These are phyloP conservation scores for Aspergillus ostianus DNA, from an alignment of 495 filamentous ascomycete genomes.

Conservation along the genomic window DNA sequence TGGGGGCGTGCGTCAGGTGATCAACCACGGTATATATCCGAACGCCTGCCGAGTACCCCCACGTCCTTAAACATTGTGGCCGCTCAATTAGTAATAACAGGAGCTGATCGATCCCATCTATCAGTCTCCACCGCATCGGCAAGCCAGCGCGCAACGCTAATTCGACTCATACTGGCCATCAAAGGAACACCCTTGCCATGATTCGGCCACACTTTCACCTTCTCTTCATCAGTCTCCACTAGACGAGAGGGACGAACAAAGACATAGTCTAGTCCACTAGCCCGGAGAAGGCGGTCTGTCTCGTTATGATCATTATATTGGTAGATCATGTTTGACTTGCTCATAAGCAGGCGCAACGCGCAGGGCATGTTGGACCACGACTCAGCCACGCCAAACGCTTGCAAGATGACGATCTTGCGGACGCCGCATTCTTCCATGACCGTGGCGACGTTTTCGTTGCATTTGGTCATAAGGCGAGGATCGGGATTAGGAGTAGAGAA, in stretches of 20 bases:
- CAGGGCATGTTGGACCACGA: slow-evolving; percentile 47
- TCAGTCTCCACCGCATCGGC: slow-evolving; percentile 20
- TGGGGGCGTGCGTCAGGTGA: too few relatives aligned
- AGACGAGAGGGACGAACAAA: slow-evolving; percentile 41
- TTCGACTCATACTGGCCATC: slow-evolving; percentile 27
- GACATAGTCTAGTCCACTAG: slow-evolving; percentile 40
- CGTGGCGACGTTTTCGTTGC: slow-evolving; percentile 39
- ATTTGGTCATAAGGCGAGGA: slow-evolving; percentile 45
- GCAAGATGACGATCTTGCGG: slow-evolving; percentile 41
- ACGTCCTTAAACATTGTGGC: too few relatives aligned
- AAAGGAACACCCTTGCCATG: slow-evolving; percentile 28
- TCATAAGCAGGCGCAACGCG: slow-evolving; percentile 37
- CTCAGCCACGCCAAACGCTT: slow-evolving; percentile 45
- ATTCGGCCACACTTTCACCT: slow-evolving; percentile 26
- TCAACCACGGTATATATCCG: too few relatives aligned
- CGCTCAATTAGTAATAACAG: slow-evolving; percentile 30
- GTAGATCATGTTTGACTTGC: slow-evolving; percentile 45
- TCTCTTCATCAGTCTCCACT: slow-evolving; percentile 23
- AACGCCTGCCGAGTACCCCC: too few relatives aligned
- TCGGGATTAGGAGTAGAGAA: slow-evolving; percentile 43
- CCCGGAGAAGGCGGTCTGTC: slow-evolving; percentile 38
- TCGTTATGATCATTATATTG: slow-evolving; percentile 44
- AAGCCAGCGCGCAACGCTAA: slow-evolving; percentile 27
- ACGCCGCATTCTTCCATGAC: slow-evolving; percentile 40
- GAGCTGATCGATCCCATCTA: slow-evolving; percentile 26